A percentile compares a stretch with the other conserved stretches of the same genome.
phyloP scores from a whole-genome alignment of 306 rosid genomes.

The Myrica gale region DNA sequence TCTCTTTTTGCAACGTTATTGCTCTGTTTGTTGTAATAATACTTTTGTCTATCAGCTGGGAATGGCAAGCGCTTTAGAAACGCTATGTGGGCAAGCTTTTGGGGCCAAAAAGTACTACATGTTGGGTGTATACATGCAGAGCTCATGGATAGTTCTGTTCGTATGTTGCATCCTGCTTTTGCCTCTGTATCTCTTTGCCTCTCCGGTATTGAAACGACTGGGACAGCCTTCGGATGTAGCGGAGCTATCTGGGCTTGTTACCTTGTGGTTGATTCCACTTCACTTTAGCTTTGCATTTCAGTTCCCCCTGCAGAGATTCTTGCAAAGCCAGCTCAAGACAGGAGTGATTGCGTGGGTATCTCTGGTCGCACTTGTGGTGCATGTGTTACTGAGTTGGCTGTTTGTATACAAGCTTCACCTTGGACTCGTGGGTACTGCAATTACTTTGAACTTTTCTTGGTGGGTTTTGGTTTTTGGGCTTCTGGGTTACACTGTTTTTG shows the following conservation, averaged over 20 bases:
- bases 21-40: background rate
- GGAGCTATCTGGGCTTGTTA: slow-evolving; percentile 45
- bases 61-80: slow-evolving; percentile 86
- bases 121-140: slow-evolving; percentile 84
- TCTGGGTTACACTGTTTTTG: slow-evolving; percentile 39
- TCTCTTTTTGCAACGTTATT: background rate
- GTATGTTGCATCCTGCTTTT: slow-evolving; percentile 51
- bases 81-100: slow-evolving; percentile 81
- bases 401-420: slow-evolving; percentile 47
- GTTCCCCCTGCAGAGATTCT: slow-evolving; percentile 61
- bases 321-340: slow-evolving; percentile 60
- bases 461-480: slow-evolving; percentile 59
- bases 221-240: slow-evolving; percentile 67
- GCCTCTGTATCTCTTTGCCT: slow-evolving; percentile 54
- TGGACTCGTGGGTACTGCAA: slow-evolving; percentile 59
- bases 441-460: slow-evolving; percentile 60
- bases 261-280: slow-evolving; percentile 53
- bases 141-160: slow-evolving; percentile 74
- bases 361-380: slow-evolving; percentile 41
- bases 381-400: slow-evolving; percentile 58
- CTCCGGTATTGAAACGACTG: slow-evolving; percentile 51
- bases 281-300: slow-evolving; percentile 67
- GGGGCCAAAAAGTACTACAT: slow-evolving; percentile 74
- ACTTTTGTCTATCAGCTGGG: slow-evolving; percentile 45
- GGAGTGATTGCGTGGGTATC: slow-evolving; percentile 51